Evolutionary conservation across 2,329 filamentous ascomycete genomes (phyloP).

Genomic region (Trichophyton verrucosum): DNA sequence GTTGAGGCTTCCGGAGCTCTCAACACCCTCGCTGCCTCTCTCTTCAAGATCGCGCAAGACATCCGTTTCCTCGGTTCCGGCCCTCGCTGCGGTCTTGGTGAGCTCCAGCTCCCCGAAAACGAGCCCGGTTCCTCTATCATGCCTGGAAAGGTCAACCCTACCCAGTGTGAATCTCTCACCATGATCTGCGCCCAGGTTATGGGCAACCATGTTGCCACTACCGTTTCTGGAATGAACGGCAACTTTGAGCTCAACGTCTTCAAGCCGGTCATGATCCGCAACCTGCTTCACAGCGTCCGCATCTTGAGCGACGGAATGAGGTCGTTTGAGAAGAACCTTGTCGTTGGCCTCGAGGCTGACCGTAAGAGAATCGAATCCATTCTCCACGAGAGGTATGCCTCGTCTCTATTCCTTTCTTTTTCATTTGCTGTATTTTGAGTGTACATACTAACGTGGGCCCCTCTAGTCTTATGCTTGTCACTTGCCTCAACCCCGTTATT

Average conservation of each 20-base stretch:
- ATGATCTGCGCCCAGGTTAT: conserved; percentile 98
- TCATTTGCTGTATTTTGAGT: background rate
- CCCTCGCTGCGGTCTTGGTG: conserved; percentile 87
- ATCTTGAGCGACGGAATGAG: conserved; percentile 85
- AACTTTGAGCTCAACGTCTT: conserved; percentile 99
- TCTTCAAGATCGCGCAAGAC: conserved; percentile 97
- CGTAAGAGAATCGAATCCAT: conserved; percentile 82
- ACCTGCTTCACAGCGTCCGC: conserved; percentile 82
- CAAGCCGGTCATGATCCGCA: conserved; percentile 92
- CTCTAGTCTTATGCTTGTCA: conserved; percentile 84
- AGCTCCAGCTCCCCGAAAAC: conserved; percentile 90
- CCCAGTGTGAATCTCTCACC: conserved; percentile 92
- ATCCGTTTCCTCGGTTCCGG: conserved; percentile 94
- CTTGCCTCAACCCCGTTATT: conserved; percentile 93
- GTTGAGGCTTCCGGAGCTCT: conserved; percentile 88
- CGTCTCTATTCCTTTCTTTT: conserved; percentile 20
- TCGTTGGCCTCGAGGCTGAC: conserved; percentile 78
- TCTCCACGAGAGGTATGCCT: conserved; percentile 81
- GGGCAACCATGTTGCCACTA: conserved; percentile 88
- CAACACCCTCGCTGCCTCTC: conserved; percentile 80
- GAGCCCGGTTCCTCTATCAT: conserved; percentile 97
- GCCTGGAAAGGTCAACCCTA: conserved; percentile 99
- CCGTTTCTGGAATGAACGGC: conserved; percentile 90
- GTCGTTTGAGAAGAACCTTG: conserved; percentile 88
- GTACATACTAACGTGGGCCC: conserved; percentile 7